Evolutionary conservation across 2,329 filamentous ascomycete species (phyloP).

Genomic region (Cladosporium sp.): DNA sequence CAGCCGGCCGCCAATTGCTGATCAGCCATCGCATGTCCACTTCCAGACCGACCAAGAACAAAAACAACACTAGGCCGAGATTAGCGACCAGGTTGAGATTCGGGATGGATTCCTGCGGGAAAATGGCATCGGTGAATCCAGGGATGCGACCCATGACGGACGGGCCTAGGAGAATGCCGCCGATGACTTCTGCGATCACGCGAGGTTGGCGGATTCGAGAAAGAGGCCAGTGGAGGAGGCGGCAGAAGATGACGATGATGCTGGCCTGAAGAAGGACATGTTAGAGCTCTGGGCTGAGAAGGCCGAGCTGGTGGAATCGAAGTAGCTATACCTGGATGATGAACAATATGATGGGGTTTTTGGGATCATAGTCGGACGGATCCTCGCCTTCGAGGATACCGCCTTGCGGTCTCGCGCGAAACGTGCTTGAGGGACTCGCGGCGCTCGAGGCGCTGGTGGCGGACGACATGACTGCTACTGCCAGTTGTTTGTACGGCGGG

Average conservation of each 20-base stretch:
- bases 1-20: slow-evolving; percentile 72
- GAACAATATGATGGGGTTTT: background rate
- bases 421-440: slow-evolving; percentile 24
- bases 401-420: slow-evolving; percentile 38
- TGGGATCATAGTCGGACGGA: background rate
- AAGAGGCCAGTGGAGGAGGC: background rate
- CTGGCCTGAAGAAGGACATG: background rate
- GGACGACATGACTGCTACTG: slow-evolving; percentile 8
- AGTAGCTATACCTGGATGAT: too few species aligned
- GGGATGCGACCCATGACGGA: background rate
- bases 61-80: slow-evolving; percentile 72
- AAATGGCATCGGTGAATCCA: slow-evolving; percentile 32
- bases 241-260: background rate
- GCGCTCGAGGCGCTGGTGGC: slow-evolving; percentile 17
- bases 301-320: background rate
- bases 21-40: slow-evolving; percentile 72
- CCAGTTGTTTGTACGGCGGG: too few species aligned
- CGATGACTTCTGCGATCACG: background rate
- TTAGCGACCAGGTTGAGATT: slow-evolving; percentile 72
- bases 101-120: slow-evolving; percentile 67
- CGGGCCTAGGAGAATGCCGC: background rate
- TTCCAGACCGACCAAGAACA: slow-evolving; percentile 81
- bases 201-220: background rate
- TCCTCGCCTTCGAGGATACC: background rate
- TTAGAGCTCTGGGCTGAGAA: too few species aligned